phyloP scores from a whole-genome alignment of 2,329 filamentous ascomycete species.

The Sclerotinia sclerotiorum region DNA sequence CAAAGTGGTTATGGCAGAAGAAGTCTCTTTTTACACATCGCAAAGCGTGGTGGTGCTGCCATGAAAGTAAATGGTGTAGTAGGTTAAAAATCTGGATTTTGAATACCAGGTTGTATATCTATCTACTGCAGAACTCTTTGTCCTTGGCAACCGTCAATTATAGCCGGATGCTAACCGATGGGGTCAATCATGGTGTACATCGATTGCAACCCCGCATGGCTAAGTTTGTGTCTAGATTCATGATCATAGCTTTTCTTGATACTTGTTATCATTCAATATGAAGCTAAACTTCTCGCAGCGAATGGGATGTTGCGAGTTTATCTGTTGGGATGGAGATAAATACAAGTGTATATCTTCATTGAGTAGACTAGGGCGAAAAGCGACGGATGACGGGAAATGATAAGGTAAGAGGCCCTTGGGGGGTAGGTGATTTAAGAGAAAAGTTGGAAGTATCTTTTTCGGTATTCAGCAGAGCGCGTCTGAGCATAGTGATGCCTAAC shows the following conservation, averaged over 20 bases:
- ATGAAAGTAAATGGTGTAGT: background rate
- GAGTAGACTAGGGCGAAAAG: background rate
- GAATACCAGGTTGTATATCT: background rate
- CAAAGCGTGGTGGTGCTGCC: too few relatives aligned
- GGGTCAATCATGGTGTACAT: background rate
- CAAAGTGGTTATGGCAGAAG: background rate
- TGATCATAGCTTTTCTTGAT: background rate
- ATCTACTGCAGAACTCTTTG: too few relatives aligned
- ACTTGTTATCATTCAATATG: background rate
- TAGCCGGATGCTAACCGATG: background rate
- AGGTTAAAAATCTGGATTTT: background rate
- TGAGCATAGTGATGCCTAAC: background rate
- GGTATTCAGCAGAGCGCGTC: background rate
- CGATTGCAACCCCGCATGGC: background rate
- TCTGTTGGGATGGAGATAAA: background rate
- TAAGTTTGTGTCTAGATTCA: background rate
- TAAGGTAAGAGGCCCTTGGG: background rate
- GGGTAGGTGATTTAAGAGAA: background rate
- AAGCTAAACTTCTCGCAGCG: too few relatives aligned
- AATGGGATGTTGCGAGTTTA: background rate
- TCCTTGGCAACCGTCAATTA: background rate
- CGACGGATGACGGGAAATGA: background rate
- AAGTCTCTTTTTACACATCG: background rate
- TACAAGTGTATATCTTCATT: background rate
- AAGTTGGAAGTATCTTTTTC: background rate